Conservation (phyloP, 2,329 filamentous ascomycete species). For the Aspergillus uvarum region DNA sequence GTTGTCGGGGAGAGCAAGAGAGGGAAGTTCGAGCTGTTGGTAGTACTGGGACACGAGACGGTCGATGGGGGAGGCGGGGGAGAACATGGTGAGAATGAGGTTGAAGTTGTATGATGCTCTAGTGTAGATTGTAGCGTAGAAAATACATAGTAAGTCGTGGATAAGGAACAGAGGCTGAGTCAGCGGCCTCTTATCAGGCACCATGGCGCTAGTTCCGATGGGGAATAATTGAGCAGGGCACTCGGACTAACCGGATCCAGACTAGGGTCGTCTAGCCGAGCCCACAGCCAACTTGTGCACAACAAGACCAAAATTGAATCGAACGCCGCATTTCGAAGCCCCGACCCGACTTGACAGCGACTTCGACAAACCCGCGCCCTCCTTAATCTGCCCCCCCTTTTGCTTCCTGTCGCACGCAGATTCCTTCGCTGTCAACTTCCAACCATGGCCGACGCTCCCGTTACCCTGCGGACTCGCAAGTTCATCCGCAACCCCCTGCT, state of each 20-base stretch:
- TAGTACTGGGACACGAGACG: slow-evolving; percentile 66
- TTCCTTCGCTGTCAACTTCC: slow-evolving; percentile 44
- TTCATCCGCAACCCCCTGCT: slow-evolving; percentile 99
- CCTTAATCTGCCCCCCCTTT: slow-evolving; percentile 21
- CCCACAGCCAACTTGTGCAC: slow-evolving; percentile 33
- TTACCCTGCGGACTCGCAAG: slow-evolving; percentile 96
- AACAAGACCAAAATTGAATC: slow-evolving; percentile 32
- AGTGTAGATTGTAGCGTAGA: background rate
- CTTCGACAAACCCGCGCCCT: slow-evolving; percentile 28
- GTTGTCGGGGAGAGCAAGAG: slow-evolving; percentile 55
- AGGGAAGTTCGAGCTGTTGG: slow-evolving; percentile 63
- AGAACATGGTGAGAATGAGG: slow-evolving; percentile 11
- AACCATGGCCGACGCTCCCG: slow-evolving; percentile 82
- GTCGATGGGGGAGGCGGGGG: slow-evolving; percentile 24
- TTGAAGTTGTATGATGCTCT: background rate
- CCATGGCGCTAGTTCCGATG: background rate
- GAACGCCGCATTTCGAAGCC: slow-evolving; percentile 26
- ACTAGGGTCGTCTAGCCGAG: slow-evolving; percentile 45
- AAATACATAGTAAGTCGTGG: background rate
- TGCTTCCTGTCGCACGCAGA: slow-evolving; percentile 31
- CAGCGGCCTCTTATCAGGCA: background rate
- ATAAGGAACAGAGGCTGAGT: background rate
- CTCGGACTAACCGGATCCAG: slow-evolving; percentile 12
- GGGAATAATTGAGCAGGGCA: background rate
- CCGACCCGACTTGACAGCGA: slow-evolving; percentile 33